Evolutionary conservation across 306 rosid genomes (phyloP).

Genomic region (Lathyrus tuberosus): DNA sequence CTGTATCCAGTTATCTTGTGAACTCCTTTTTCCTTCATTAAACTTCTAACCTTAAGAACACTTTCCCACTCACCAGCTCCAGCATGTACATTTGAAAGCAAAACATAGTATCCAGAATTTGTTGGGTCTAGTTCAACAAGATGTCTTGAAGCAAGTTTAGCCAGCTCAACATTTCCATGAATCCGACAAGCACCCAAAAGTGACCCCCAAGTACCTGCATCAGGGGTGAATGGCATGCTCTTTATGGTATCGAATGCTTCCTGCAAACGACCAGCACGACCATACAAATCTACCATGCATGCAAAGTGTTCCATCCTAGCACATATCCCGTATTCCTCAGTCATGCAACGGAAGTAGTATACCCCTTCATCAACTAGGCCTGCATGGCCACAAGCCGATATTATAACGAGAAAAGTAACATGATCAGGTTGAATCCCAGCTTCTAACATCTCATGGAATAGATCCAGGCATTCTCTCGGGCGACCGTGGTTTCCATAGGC

Average conservation of each 20-base stretch:
- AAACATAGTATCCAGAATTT: conserved; percentile 78
- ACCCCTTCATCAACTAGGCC: conserved; percentile 69
- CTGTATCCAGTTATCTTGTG: conserved; percentile 79
- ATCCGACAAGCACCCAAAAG: conserved; percentile 85
- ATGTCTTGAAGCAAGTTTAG: conserved; percentile 63
- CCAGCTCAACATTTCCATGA: conserved; percentile 76
- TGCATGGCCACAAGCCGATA: conserved; percentile 85
- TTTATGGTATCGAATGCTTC: conserved; percentile 75
- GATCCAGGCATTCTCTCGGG: conserved; percentile 55
- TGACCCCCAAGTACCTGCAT: conserved; percentile 90
- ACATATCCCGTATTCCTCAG: conserved; percentile 55
- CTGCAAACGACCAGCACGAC: conserved; percentile 66
- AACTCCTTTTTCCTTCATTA: conserved; percentile 76
- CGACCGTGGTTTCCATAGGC: conserved; percentile 79
- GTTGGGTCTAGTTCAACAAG: conserved; percentile 68
- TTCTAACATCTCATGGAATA: conserved; percentile 65
- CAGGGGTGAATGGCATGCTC: conserved; percentile 75
- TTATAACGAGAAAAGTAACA: conserved; percentile 76
- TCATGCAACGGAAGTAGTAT: conserved; percentile 65
- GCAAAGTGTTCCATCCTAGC: conserved; percentile 83
- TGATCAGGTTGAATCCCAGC: conserved; percentile 68
- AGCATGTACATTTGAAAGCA: conserved; percentile 76
- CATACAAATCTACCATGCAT: conserved; percentile 77
- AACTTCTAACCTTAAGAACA: conserved; percentile 63
- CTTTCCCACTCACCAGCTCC: conserved; percentile 73